These are phyloP conservation scores for Brassica incana DNA, from an alignment of 345 rosid species.

Conservation along the genomic window DNA sequence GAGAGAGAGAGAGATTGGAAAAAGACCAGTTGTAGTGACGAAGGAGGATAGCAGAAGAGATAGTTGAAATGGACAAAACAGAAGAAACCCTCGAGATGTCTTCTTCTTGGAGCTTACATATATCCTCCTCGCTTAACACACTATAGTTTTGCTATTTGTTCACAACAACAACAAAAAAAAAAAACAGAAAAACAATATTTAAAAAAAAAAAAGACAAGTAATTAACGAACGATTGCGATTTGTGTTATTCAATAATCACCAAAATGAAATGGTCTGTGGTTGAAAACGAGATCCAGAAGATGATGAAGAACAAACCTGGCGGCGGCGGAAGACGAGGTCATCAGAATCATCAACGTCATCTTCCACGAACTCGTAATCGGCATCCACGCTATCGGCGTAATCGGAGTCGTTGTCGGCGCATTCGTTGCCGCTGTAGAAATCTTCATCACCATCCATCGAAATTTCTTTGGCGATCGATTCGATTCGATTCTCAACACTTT, in stretches of 20 bases:
- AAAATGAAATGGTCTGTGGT: not conserved
- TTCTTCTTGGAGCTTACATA: constrained; percentile 64
- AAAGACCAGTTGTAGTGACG: constrained; percentile 67
- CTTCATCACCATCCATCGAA: constrained; percentile 57
- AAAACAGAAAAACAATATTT: not conserved
- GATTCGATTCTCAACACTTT: not conserved
- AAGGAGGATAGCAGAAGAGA: constrained; percentile 57
- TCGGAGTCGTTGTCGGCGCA: constrained; percentile 52
- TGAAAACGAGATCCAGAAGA: constrained; percentile 11
- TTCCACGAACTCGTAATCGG: constrained; percentile 70
- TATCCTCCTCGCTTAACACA: constrained; percentile 68
- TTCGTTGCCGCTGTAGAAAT: constrained; percentile 77
- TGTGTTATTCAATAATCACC: not conserved
- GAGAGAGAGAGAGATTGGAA: not conserved
- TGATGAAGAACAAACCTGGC: constrained; percentile 43
- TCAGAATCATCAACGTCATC: constrained; percentile 75
- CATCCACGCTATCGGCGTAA: constrained; percentile 53
- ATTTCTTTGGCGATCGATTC: constrained; percentile 12
- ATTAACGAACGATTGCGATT: not conserved
- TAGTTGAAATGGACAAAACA: constrained; percentile 64
- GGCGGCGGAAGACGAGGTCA: constrained; percentile 60
- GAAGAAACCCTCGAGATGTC: constrained; percentile 58
- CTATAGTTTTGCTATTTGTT: constrained; percentile 54
- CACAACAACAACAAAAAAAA: not conserved
- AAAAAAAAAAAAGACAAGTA: not conserved